These are phyloP conservation scores for Phaeolepiota aurea DNA, from an alignment of 768 basidiomycete genomes.

Conservation along the genomic window DNA sequence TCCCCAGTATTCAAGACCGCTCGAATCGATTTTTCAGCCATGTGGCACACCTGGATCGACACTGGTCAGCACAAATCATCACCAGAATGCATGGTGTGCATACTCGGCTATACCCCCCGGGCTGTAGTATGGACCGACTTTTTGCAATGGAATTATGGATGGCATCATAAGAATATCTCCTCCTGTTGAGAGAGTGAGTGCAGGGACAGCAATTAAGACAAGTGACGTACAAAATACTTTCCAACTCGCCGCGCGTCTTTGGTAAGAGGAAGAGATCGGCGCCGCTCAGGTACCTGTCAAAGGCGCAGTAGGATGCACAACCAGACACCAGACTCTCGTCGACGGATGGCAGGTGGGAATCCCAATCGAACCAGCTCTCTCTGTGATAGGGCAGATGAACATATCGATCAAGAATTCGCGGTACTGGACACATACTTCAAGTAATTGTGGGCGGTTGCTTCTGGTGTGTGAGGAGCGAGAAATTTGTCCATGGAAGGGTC, in stretches of 20 bases:
- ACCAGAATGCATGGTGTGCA: slow-evolving; percentile 9
- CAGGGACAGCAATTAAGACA: slow-evolving; percentile 6
- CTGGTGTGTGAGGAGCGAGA: slow-evolving; percentile 64
- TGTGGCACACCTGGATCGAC: slow-evolving; percentile 48
- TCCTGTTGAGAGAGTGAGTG: slow-evolving; percentile 27
- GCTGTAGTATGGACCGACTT: slow-evolving; percentile 54
- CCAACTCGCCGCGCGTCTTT: slow-evolving; percentile 54
- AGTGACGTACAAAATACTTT: slow-evolving; percentile 56
- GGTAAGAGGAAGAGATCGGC: slow-evolving; percentile 68
- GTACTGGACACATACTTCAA: slow-evolving; percentile 42
- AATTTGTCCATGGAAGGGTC: slow-evolving; percentile 48
- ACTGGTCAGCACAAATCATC: slow-evolving; percentile 2
- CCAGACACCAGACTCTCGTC: slow-evolving; percentile 70
- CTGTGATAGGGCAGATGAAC: slow-evolving; percentile 24
- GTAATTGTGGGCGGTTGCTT: slow-evolving; percentile 62
- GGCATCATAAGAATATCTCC: slow-evolving; percentile 69
- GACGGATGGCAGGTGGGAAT: slow-evolving; percentile 58
- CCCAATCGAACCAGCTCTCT: slow-evolving; percentile 64
- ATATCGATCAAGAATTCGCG: slow-evolving; percentile 1
- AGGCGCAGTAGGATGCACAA: slow-evolving; percentile 74
- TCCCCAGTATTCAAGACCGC: slow-evolving; percentile 63
- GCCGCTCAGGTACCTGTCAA: slow-evolving; percentile 65
- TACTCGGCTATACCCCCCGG: slow-evolving; percentile 43
- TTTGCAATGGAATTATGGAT: slow-evolving; percentile 76
- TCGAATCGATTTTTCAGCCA: slow-evolving; percentile 63